Evolutionary conservation across 257 asterid genomes (phyloP), one percentile per base, ranked within the genome.

Genomic region (Nicotiana attenuata): DNA sequence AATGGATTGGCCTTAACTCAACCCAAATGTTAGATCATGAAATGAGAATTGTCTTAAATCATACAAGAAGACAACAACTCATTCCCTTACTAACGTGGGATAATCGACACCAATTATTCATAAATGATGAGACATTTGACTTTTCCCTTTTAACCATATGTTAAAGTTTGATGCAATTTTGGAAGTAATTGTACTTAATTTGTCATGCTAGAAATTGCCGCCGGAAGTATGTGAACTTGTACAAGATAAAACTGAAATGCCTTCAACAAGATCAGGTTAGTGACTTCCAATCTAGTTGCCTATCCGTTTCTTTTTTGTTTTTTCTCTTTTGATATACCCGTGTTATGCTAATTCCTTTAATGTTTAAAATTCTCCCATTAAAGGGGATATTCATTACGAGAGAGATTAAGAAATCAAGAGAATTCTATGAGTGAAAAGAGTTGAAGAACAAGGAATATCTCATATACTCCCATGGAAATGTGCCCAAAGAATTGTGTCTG

Each of bases 181-280:
- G 73, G 28, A 85, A 55, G 59, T 61, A 64, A 71, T 45, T 73
- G 22, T 73, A 73, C 38, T 73, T 80, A 61, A 28, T 24, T 77
- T 84, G 82, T 77, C 68, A 77, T 88, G 82, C 82, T 95, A 93
- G 99, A 77, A 88, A 85, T 84, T 35, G 89, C 81, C 96, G 98
- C 52, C 93, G 95, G 84, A 92, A 88, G 89, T 96, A 96, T 84
- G 94, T 92, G 86, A 89, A 88, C 73, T 86, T 92, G 90, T 96
- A 96, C 85, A 96, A 90, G 93, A 88, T 83, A 83, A 96, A 96
- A 90, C 89, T 96, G 92, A 90, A 91, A 88, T 88, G 92, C 87
- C 97, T 92, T 83, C 92, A 86, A 77, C 89, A 88, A 57, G 97
- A 94, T 81, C 93, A 95, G 98, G 99, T 95, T 81, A 85, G 88